Base-by-base conservation (phyloP, 495 filamentous ascomycete genomes). In the Aspergillus conjunctus region DNA sequence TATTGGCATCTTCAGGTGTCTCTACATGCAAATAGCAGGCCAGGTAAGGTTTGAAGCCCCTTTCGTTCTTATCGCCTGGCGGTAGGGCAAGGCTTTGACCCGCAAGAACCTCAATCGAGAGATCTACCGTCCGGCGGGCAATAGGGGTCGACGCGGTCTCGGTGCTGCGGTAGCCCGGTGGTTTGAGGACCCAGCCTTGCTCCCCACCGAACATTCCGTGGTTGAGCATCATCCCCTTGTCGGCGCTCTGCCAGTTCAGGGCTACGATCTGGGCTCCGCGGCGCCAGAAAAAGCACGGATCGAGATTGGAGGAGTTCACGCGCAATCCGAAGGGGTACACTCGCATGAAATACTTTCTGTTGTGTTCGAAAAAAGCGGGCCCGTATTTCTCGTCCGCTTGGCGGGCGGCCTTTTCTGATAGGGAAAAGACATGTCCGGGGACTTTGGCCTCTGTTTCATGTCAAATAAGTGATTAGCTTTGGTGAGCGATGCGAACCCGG, bases 191-290 rank as follows among this genome's bases (percentile, higher is more conserved):
- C 80, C 91, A 98, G 17, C 93, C 93, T 5, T 78, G 79, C 2
- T 88, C 88, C 11, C 87, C 88, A 4, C 82, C 81, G 69, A 98
- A 98, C 91, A 97, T 93, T 58, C 85, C 93, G 66, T 92, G 86
- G 67, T 97, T 97, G 1, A 97, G 83, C 93, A 97, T 97, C 89
- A 91, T 95, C 12, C 91, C 93, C 58, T 88, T 87, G 67, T 97
- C 93, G 67, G 86, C 85, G 56, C 87, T 88, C 66, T 98, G 93
- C 93, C 93, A 98, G 73, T 97, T 98, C 43, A 97, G 79, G 2
- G 93, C 93, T 0, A 95, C 91, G 46, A 97, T 87, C 75, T 98
- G 93, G 4, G 94, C 89, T 10, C 93, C 93, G 60, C 90, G 87
- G 3, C 90, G 79, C 93, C 93, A 97, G 78, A 91, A 93, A 33